Conservation (phyloP, 2,329 filamentous ascomycete species). For the Alternaria alternata region DNA sequence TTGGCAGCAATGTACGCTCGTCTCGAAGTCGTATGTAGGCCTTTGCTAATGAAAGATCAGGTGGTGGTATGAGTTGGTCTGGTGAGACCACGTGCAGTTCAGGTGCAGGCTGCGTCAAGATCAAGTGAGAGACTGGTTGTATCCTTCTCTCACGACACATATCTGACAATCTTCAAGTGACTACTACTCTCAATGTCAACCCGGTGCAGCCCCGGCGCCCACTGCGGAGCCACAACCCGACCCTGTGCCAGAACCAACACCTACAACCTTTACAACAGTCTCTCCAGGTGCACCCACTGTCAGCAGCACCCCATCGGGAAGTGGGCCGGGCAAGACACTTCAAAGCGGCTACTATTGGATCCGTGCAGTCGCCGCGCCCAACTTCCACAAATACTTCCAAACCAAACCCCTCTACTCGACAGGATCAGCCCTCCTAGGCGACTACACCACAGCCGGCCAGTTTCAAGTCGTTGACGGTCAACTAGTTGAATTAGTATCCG, state of each 20-base stretch:
- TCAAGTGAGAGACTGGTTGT: conserved; percentile 34
- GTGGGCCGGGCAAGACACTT: conserved; percentile 57
- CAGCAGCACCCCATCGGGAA: conserved; percentile 36
- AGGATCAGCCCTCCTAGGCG: conserved; percentile 61
- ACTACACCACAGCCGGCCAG: conserved; percentile 64
- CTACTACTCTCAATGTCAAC: conserved; percentile 54
- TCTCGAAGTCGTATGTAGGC: not conserved
- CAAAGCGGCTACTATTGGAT: conserved; percentile 65
- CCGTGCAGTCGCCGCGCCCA: conserved; percentile 64
- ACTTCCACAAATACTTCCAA: conserved; percentile 59
- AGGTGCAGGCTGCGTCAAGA: conserved; percentile 39
- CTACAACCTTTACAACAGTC: conserved; percentile 20
- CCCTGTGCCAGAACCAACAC: conserved; percentile 17
- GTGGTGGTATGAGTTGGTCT: conserved; percentile 39
- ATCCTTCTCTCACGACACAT: not conserved
- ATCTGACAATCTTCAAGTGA: conserved; percentile 32
- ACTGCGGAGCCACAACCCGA: conserved; percentile 13
- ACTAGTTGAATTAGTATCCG: conserved; percentile 63
- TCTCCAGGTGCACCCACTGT: conserved; percentile 26
- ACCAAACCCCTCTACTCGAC: conserved; percentile 49
- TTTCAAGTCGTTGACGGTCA: conserved; percentile 65
- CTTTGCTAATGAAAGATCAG: conserved; percentile 21
- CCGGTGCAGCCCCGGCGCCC: conserved; percentile 38
- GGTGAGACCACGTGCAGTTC: conserved; percentile 39
- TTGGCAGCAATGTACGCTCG: conserved; percentile 46